Conservation (phyloP, 495 filamentous ascomycete genomes). For the Hamigera avellanea region DNA sequence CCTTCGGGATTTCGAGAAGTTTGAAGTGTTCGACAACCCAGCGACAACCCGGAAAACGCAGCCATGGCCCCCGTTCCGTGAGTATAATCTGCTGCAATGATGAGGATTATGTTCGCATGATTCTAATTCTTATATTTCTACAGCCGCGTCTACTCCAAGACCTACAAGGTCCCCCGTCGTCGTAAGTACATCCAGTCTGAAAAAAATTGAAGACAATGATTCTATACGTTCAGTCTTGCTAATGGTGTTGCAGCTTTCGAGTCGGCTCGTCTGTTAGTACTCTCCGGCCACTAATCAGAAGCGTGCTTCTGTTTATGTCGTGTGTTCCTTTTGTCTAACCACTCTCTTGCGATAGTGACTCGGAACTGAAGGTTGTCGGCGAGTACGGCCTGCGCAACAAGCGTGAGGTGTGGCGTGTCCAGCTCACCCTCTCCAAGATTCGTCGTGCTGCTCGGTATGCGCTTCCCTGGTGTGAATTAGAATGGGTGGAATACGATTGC, state of each 20-base stretch:
- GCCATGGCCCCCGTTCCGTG: conserved; percentile 43
- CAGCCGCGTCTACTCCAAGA: conserved; percentile 82
- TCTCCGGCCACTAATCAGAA: conserved; percentile 92
- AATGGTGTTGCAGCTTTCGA: conserved; percentile 60
- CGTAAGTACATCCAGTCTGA: conserved; percentile 27
- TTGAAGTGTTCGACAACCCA: conserved; percentile 18
- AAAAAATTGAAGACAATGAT: neutral
- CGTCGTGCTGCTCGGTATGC: conserved; percentile 99
- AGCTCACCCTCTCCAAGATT: conserved; percentile 99
- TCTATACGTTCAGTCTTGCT: conserved; percentile 9
- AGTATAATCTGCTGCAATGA: conserved; percentile 17
- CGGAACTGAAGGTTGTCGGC: conserved; percentile 97
- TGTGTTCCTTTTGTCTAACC: conserved; percentile 37
- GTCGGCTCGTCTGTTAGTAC: conserved; percentile 97
- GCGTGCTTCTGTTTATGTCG: conserved; percentile 97
- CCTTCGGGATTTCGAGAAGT: conserved; percentile 14
- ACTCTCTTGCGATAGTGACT: conserved; percentile 59
- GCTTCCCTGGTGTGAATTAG: no score
- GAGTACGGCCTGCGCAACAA: conserved; percentile 99
- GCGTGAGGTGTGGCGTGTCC: conserved; percentile 99
- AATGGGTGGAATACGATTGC: no score
- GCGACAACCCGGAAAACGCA: conserved; percentile 31
- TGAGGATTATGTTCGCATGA: conserved; percentile 6
- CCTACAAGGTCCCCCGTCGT: conserved; percentile 86
- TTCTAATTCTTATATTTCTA: conserved; percentile 19